Percentiles rank a stretch among this genome's conserved stretches.
Evolutionary conservation across 2,329 filamentous ascomycete genomes (phyloP).

Genomic region (Colletotrichum orbiculare): DNA sequence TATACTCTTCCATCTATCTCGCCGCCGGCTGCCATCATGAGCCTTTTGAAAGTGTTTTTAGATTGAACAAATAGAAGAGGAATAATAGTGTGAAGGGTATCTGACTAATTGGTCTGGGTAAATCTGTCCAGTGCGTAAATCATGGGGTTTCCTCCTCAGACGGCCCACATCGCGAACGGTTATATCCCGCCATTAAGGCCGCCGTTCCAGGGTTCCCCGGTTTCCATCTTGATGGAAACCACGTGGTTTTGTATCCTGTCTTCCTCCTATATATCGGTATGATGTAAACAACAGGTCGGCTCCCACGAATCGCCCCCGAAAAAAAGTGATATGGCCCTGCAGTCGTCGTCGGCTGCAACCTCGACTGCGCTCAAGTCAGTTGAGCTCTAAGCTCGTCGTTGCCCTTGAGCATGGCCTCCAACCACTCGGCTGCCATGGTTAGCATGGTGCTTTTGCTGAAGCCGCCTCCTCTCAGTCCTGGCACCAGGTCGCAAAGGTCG

Average conservation of each 20-base stretch:
- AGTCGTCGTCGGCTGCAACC: constrained; percentile 1
- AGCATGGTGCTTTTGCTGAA: constrained; percentile 88
- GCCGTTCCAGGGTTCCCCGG: too few species aligned
- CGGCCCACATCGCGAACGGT: background rate
- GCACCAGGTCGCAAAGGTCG: constrained; percentile 80
- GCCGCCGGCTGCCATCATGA: background rate
- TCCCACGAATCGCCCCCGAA: background rate
- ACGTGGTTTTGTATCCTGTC: too few species aligned
- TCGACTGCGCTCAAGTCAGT: constrained; percentile 54
- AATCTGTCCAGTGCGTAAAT: constrained; percentile 23
- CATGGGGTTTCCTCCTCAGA: background rate
- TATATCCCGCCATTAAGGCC: too few species aligned
- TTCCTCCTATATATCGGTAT: too few species aligned
- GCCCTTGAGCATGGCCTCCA: constrained; percentile 77
- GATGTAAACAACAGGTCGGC: too few species aligned
- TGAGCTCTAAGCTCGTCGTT: constrained; percentile 71
- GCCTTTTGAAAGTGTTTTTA: constrained; percentile 1
- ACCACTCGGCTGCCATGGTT: constrained; percentile 78
- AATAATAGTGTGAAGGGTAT: constrained; percentile 32
- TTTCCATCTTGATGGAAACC: too few species aligned
- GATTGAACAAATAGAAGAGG: background rate
- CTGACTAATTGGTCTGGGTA: constrained; percentile 19
- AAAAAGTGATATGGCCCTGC: background rate
- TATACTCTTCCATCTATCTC: too few species aligned
- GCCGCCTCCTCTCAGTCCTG: constrained; percentile 77